A percentile compares a stretch with the other conserved stretches of the same genome.
phyloP scores from a whole-genome alignment of 805 yeast genomes.

The Candida montana region DNA sequence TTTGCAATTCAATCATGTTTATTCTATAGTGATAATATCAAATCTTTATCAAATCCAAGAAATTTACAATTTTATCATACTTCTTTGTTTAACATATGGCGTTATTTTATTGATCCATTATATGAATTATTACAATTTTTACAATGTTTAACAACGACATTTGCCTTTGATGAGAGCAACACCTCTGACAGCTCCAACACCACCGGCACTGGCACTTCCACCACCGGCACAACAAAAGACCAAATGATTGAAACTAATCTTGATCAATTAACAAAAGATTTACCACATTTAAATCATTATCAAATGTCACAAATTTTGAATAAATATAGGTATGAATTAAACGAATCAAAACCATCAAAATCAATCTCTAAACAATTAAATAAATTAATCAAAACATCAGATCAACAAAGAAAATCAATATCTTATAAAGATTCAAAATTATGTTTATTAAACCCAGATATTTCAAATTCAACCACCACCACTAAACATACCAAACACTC shows the following conservation, averaged over 20 bases:
- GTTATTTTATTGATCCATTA: slow-evolving; percentile 62
- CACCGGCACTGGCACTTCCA: too few relatives aligned
- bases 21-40: slow-evolving; percentile 17
- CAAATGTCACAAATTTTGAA: slow-evolving; percentile 70
- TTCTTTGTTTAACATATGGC: slow-evolving; percentile 60
- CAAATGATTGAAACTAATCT: too few relatives aligned
- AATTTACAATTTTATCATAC: slow-evolving; percentile 58
- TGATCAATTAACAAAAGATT: slow-evolving; percentile 44
- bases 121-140: slow-evolving; percentile 85
- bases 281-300: slow-evolving; percentile 54
- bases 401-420: slow-evolving; percentile 10
- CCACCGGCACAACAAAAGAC: too few relatives aligned
- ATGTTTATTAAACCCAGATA: slow-evolving; percentile 41
- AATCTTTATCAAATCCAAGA: slow-evolving; percentile 39
- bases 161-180: too few relatives aligned
- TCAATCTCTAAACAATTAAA: slow-evolving; percentile 16
- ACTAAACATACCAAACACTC: too few relatives aligned
- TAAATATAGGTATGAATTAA: slow-evolving; percentile 78
- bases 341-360: slow-evolving; percentile 61
- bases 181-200: too few relatives aligned
- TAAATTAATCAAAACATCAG: slow-evolving; percentile 11
- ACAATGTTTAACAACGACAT: slow-evolving; percentile 84
- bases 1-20: slow-evolving; percentile 11
- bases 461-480: too few relatives aligned
- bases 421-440: slow-evolving; percentile 19